Percentiles rank a stretch among this genome's conserved stretches.
These are phyloP conservation scores for Umbelopsis ramanniana DNA, from an alignment of 192 early-diverging fungal genomes.

Conservation along the genomic window DNA sequence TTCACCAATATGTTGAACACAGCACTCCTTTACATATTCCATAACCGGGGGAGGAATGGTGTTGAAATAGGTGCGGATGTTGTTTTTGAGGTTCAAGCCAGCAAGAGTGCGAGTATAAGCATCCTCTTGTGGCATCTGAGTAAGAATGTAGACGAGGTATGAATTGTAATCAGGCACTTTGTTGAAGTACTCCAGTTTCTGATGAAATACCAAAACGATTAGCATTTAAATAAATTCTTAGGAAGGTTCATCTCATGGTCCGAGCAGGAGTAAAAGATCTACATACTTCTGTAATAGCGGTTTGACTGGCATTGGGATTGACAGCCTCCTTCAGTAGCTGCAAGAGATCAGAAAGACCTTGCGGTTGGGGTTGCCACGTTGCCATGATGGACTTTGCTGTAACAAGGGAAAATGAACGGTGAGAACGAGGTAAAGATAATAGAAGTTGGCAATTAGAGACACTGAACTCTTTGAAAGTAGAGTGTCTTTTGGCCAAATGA, in stretches of 20 bases:
- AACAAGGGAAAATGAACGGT: background rate
- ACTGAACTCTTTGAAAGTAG: background rate
- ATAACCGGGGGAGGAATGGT: conserved; percentile 60
- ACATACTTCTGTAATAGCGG: conserved; percentile 30
- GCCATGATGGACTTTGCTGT: conserved; percentile 31
- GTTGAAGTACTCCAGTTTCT: conserved; percentile 84
- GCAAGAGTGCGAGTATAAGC: conserved; percentile 84
- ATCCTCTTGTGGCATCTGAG: conserved; percentile 68
- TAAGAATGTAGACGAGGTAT: conserved; percentile 91
- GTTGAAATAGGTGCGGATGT: conserved; percentile 65
- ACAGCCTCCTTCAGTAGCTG: conserved; percentile 79
- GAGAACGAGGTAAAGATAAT: background rate
- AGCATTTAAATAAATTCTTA: background rate
- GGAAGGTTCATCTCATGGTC: background rate
- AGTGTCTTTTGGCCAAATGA: no score
- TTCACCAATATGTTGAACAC: conserved; percentile 63
- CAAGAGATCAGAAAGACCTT: conserved; percentile 76
- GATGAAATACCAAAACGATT: background rate
- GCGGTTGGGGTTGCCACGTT: conserved; percentile 79
- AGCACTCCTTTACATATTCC: conserved; percentile 41
- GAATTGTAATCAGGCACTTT: conserved; percentile 90
- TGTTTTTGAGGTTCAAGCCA: conserved; percentile 86
- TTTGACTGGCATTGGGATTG: conserved; percentile 64
- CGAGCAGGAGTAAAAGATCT: background rate
- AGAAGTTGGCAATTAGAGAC: background rate